Conservation (phyloP, 352 stramenopile species). For the Albugo candida region DNA sequence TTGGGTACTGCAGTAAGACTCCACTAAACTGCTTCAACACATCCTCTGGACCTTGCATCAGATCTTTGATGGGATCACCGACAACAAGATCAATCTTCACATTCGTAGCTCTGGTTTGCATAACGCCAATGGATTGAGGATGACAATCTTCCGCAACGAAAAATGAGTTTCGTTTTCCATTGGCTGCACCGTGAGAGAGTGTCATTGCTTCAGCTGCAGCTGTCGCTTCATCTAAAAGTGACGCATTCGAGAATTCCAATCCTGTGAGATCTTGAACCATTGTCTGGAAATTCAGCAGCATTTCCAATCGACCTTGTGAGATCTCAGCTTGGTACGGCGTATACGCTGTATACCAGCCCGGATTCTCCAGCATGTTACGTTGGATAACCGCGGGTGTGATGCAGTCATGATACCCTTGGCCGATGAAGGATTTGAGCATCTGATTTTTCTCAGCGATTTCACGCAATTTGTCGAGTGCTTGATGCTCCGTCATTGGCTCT, state of each 20-base stretch:
- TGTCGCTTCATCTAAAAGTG: slow-evolving; percentile 96
- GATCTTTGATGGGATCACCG: slow-evolving; percentile 56
- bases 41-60: slow-evolving; percentile 58
- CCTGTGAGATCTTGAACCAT: slow-evolving; percentile 93
- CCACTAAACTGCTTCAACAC: slow-evolving; percentile 79
- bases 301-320: slow-evolving; percentile 95
- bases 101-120: slow-evolving; percentile 82
- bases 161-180: slow-evolving; percentile 89
- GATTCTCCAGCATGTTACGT: slow-evolving; percentile 96
- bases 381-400: slow-evolving; percentile 91
- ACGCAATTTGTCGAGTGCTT: slow-evolving; percentile 82
- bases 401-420: slow-evolving; percentile 96
- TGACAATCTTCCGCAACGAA: slow-evolving; percentile 88
- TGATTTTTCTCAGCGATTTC: slow-evolving; percentile 91
- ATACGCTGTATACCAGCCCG: slow-evolving; percentile 96
- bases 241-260: slow-evolving; percentile 93
- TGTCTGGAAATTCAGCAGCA: slow-evolving; percentile 99
- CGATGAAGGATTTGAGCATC: slow-evolving; percentile 92
- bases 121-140: slow-evolving; percentile 84
- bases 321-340: slow-evolving; percentile 99
- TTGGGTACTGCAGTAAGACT: slow-evolving; percentile 97
- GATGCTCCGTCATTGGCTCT: slow-evolving; percentile 78
- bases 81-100: slow-evolving; percentile 89
- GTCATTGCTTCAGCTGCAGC: slow-evolving; percentile 96
- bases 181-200: slow-evolving; percentile 87